Percentiles rank a stretch among this genome's conserved stretches.
phyloP scores from a whole-genome alignment of 2,329 filamentous ascomycete species.

The Coccinonectria pachysandricola region DNA sequence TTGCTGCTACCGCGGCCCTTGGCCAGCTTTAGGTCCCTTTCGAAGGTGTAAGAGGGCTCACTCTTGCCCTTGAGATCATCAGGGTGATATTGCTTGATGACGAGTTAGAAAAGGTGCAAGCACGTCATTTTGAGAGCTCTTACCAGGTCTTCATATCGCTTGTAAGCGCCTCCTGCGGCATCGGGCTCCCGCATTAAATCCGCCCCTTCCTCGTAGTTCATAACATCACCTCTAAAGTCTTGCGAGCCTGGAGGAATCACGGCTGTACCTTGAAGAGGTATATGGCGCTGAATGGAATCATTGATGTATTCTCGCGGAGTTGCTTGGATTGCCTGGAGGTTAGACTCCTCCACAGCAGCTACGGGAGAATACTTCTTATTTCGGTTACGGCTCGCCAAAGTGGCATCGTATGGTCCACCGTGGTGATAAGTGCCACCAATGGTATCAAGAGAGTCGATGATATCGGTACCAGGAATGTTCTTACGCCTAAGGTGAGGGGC shows the following conservation, averaged over 20 bases:
- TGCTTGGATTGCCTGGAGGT: slow-evolving; percentile 66
- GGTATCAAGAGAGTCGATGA: slow-evolving; percentile 73
- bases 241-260: slow-evolving; percentile 60
- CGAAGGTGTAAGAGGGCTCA: slow-evolving; percentile 63
- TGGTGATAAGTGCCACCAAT: slow-evolving; percentile 67
- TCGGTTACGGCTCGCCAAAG: slow-evolving; percentile 62
- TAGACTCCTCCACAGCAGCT: slow-evolving; percentile 63
- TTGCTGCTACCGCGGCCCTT: slow-evolving; percentile 27
- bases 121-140: no score
- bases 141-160: slow-evolving; percentile 64
- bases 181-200: slow-evolving; percentile 72
- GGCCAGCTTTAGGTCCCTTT: slow-evolving; percentile 54
- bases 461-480: slow-evolving; percentile 59
- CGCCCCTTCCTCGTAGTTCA: slow-evolving; percentile 75
- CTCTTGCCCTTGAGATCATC: slow-evolving; percentile 77
- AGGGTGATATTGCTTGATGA: slow-evolving; percentile 58
- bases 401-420: slow-evolving; percentile 81
- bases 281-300: slow-evolving; percentile 62
- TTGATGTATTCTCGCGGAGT: slow-evolving; percentile 69
- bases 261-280: slow-evolving; percentile 73
- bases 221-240: slow-evolving; percentile 58
- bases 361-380: slow-evolving; percentile 56
- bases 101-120: no score
- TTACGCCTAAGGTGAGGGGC: slow-evolving; percentile 57
- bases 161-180: slow-evolving; percentile 62